Percentiles rank a stretch among this genome's conserved stretches.
Conservation (phyloP, 257 asterid species). For the Nicotiana attenuata region DNA sequence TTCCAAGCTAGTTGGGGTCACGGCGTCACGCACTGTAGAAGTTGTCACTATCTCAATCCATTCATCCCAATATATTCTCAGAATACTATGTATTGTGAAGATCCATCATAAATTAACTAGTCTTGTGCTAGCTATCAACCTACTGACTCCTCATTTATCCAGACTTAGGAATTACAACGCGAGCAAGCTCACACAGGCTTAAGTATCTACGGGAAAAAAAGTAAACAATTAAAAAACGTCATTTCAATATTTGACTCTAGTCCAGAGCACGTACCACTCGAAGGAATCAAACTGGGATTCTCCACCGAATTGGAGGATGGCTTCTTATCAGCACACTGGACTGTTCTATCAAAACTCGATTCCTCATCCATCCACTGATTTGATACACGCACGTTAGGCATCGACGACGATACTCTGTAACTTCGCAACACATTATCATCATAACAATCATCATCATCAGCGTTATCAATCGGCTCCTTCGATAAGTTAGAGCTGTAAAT, state of each 20-base stretch:
- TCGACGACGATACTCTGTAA: constrained; percentile 44
- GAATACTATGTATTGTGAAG: not conserved
- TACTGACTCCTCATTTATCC: not conserved
- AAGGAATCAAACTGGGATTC: constrained; percentile 33
- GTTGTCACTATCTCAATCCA: not conserved
- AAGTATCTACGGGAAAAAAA: not conserved
- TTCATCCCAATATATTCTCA: not conserved
- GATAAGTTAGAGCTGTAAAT: constrained; percentile 24
- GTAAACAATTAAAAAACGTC: no score
- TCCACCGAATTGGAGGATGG: constrained; percentile 23
- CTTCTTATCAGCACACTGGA: not conserved
- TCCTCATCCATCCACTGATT: constrained; percentile 34
- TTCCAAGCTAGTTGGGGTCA: no score
- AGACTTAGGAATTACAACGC: not conserved
- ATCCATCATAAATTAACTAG: not conserved
- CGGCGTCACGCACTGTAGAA: no score
- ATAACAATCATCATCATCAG: constrained; percentile 19
- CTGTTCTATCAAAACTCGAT: constrained; percentile 12
- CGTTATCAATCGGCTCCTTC: constrained; percentile 23
- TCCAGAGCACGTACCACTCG: not conserved
- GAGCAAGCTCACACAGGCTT: not conserved
- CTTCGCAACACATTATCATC: constrained; percentile 25
- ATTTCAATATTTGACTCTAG: no score
- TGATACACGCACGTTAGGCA: constrained; percentile 38
- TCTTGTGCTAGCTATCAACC: not conserved